A percentile compares a stretch with the other conserved stretches of the same genome.
These are phyloP conservation scores for Pythium scleroteichum DNA, from an alignment of 352 stramenopile genomes.

Conservation along the genomic window DNA sequence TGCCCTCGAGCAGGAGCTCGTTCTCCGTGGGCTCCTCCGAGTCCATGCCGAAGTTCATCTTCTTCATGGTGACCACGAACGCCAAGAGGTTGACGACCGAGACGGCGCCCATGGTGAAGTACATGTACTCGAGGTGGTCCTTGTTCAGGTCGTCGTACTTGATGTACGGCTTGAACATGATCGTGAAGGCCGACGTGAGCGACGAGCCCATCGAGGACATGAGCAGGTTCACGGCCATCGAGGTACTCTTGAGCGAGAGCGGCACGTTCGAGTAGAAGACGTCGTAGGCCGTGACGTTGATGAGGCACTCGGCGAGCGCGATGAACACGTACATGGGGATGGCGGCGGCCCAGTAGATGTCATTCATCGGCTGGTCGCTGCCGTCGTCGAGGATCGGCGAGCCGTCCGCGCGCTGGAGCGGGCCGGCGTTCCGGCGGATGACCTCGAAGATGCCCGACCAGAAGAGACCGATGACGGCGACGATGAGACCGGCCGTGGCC, in stretches of 20 bases:
- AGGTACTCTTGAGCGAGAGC: constrained; percentile 53
- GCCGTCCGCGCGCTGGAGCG: constrained; percentile 33
- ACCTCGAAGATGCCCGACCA: constrained; percentile 54
- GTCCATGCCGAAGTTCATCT: constrained; percentile 62
- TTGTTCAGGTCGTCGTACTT: constrained; percentile 57
- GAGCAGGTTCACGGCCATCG: constrained; percentile 58
- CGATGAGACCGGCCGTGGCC: constrained; percentile 34
- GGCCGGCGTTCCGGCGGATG: constrained; percentile 49
- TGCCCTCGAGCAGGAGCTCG: constrained; percentile 13
- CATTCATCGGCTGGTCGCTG: constrained; percentile 52
- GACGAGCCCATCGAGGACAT: constrained; percentile 61
- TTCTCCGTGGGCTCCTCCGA: not conserved
- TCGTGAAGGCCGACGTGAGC: constrained; percentile 68
- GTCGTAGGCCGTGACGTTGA: constrained; percentile 65
- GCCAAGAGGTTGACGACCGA: constrained; percentile 55
- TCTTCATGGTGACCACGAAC: constrained; percentile 49
- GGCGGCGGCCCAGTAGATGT: constrained; percentile 51
- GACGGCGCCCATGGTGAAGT: constrained; percentile 50
- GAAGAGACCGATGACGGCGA: constrained; percentile 40
- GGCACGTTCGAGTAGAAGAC: constrained; percentile 63
- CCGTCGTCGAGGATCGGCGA: constrained; percentile 41
- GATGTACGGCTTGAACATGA: constrained; percentile 62
- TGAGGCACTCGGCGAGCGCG: constrained; percentile 53
- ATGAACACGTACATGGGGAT: constrained; percentile 65
- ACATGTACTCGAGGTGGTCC: constrained; percentile 71